Evolutionary conservation across 1,139 yeast species (phyloP), one percentile per base, ranked within the genome.

Genomic region (Suhomyces guaymorum): DNA sequence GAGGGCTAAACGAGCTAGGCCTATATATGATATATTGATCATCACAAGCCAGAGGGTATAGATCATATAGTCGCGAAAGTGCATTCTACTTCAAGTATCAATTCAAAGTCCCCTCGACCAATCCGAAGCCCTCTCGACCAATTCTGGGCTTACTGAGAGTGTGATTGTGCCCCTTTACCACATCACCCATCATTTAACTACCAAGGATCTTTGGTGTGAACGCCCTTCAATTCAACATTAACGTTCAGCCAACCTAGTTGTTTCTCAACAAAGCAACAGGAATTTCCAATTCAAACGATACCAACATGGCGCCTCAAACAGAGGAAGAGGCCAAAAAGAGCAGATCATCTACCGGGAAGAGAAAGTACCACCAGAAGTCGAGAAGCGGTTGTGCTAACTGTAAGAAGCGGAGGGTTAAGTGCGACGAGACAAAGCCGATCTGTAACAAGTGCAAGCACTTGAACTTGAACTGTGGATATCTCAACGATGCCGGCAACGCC

Each of bases 351-450:
- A 61, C 66, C 6, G 68, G 68, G 14, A 78, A 78, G 55, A 68
- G 95, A 38, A 82, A 81, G 54, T 84, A 80, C 56, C 97, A 90
- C 54, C 86, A 81, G 43, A 90, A 90, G 59, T 85, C 95, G 21
- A 73, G 95, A 41, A 77, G 78, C 33, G 97, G 97, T 0, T 90
- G 97, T 59, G 75, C 81, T 27, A 86, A 95, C 1, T 90, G 97
- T 61, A 90, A 90, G 54, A 74, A 78, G 47, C 74, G 97, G 49
- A 67, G 97, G 36, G 96, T 90, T 30, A 90, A 90, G 55, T 90
- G 97, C 66, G 97, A 90, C 57, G 97, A 90, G 57, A 67, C 70
- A 0, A 83, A 80, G 47, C 97, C 97, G 0, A 56, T 67, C 11
- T 90, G 97, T 58, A 69, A 68, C 18, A 88, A 88, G 59, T 90